Base-by-base conservation (phyloP, 192 early-diverging fungal species). In the Dissophora globulifera region DNA sequence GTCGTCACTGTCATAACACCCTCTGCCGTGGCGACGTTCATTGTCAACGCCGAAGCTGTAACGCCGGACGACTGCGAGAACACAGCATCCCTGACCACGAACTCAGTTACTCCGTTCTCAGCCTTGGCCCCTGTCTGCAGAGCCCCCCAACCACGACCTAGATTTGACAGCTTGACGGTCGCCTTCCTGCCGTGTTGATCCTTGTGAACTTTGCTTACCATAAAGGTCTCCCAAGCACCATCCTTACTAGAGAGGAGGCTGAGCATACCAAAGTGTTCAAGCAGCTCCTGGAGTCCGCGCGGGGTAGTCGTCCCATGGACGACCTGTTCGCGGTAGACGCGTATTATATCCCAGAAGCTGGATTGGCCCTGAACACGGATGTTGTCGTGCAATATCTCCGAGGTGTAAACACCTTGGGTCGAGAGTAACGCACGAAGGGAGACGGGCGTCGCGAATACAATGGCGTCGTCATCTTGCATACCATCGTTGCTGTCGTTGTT, bases 161-260 rank as follows among this genome's bases (percentile, higher is more conserved):
- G 29, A 22, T 76, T 76, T 3, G 72, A 76, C 35, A 76, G 30
- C 40, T 76, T 76, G 45, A 76, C 15, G 11, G 56, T 49, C 1
- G 72, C 72, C 19, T 76, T 76, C 4, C 72, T 45, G 4, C 72
- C 72, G 67, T 76, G 72, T 35, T 76, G 72, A 20, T 76, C 72
- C 47, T 76, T 76, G 20, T 35, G 29, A 10, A 76, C 62, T 29
- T 50, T 76, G 15, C 51, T 55, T 1, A 10, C 38, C 72, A 76
- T 67, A 23, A 65, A 76, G 20, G 32, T 27, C 42, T 76, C 72
- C 72, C 72, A 76, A 0, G 23, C 57, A 2, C 72, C 72, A 48
- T 76, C 72, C 22, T 56, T 50, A 10, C 53, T 67, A 22, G 62
- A 41, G 5, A 76, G 43, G 19, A 76, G 32, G 15, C 43, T 47